These are phyloP conservation scores for Phalaenopsis aphrodite DNA, from an alignment of 106 monocot species.

Conservation along the genomic window DNA sequence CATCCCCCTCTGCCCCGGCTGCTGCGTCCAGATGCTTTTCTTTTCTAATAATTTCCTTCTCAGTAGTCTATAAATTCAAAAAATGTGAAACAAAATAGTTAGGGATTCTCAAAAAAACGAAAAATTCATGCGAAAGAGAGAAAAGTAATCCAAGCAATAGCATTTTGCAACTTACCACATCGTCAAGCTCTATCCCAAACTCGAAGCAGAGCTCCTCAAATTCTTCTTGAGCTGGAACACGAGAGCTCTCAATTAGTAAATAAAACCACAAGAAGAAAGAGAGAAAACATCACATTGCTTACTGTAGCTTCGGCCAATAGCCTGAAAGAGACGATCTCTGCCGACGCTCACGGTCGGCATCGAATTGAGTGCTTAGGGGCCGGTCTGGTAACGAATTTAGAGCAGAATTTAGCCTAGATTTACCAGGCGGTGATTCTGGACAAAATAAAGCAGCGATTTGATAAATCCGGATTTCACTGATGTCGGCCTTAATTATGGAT, in stretches of 20 bases:
- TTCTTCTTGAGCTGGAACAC: slow-evolving; percentile 68
- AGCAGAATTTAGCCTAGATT: too few species aligned
- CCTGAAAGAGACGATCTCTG: slow-evolving; percentile 51
- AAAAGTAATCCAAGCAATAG: not conserved
- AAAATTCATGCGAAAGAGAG: not conserved
- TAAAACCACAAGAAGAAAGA: not conserved
- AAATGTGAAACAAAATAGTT: not conserved
- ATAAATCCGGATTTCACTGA: too few species aligned
- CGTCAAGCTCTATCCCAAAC: slow-evolving; percentile 94
- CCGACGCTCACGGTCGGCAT: slow-evolving; percentile 77
- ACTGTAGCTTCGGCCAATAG: slow-evolving; percentile 51
- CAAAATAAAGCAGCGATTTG: too few species aligned
- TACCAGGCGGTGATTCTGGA: too few species aligned
- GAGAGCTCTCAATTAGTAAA: not conserved
- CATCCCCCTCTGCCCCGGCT: slow-evolving; percentile 40
- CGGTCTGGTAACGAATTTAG: too few species aligned
- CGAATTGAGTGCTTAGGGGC: not conserved
- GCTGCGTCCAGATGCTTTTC: slow-evolving; percentile 73
- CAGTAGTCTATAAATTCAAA: slow-evolving; percentile 51
- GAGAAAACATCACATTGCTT: not conserved
- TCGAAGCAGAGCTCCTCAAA: slow-evolving; percentile 92
- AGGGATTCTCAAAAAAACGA: not conserved
- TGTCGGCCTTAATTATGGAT: too few species aligned
- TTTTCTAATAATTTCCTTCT: slow-evolving; percentile 83
- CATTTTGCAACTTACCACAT: slow-evolving; percentile 41